Evolutionary conservation across 2,329 filamentous ascomycete species (phyloP), one percentile per base, ranked within the genome.

Genomic region (Talaromyces verruculosus): DNA sequence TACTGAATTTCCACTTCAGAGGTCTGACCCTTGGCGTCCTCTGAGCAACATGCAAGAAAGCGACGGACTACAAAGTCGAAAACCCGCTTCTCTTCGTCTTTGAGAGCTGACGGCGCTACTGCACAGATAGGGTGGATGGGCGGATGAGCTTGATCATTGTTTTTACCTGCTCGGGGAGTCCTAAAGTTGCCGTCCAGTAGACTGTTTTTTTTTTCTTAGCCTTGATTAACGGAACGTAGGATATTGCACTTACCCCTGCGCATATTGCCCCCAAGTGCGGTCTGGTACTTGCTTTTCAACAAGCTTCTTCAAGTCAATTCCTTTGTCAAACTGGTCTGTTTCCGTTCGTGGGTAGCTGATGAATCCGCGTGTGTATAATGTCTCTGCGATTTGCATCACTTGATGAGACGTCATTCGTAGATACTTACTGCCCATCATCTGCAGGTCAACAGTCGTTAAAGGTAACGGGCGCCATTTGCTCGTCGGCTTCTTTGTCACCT

Each of bases 291-390:
- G 95, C 74, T 96, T 97, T 72, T 91, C 87, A 19, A 97, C 86
- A 8, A 99, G 82, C 25, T 84, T 86, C 68, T 86, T 87, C 22
- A 99, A 84, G 74, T 98, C 89, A 82, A 98, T 97, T 4, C 86
- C 94, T 72, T 87, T 88, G 73, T 97, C 93, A 74, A 98, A 99
- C 37, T 94, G 91, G 77, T 99, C 95, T 0, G 95, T 99, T 78
- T 99, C 95, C 0, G 95, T 99, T 78, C 95, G 89, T 1, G 95
- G 95, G 78, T 99, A 99, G 77, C 93, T 97, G 78, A 99, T 97
- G 79, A 93, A 98, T 0, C 95, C 95, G 77, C 91, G 93, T 58
- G 93, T 93, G 81, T 99, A 99, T 1, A 99, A 85, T 5, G 83
- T 83, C 77, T 99, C 95, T 4, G 95, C 95, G 28, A 90, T 84